These are phyloP conservation scores for Cercis canadensis DNA, from an alignment of 306 rosid species.

Conservation along the genomic window DNA sequence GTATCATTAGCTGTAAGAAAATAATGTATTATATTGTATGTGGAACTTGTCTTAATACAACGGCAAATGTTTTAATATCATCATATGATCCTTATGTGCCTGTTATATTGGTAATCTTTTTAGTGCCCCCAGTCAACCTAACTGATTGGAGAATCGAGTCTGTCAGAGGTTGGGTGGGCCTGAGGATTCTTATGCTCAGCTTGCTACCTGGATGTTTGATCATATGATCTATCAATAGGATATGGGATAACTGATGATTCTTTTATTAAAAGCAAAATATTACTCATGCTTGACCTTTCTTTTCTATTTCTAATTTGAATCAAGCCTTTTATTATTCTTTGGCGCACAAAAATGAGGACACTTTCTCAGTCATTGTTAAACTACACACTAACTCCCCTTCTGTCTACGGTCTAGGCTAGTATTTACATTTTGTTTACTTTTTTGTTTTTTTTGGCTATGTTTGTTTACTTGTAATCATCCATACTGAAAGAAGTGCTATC, in stretches of 20 bases:
- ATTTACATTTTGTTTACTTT: background rate
- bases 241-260: background rate
- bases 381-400: no score
- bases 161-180: no score
- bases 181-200: background rate
- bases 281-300: background rate
- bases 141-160: background rate
- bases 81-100: background rate
- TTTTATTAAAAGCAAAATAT: no score
- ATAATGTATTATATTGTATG: no score
- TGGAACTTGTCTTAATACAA: no score
- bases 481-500: slow-evolving; percentile 34
- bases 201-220: background rate
- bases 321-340: background rate
- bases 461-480: slow-evolving; percentile 12
- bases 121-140: no score
- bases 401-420: background rate
- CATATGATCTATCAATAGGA: background rate
- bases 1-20: no score
- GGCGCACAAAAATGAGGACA: slow-evolving; percentile 24
- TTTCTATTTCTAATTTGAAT: no score
- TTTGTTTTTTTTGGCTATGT: background rate
- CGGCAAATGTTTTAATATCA: no score
- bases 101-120: background rate
- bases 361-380: slow-evolving; percentile 20